Evolutionary conservation across 352 stramenopile species (phyloP).

Genomic region (Phytophthora chlamydospora): DNA sequence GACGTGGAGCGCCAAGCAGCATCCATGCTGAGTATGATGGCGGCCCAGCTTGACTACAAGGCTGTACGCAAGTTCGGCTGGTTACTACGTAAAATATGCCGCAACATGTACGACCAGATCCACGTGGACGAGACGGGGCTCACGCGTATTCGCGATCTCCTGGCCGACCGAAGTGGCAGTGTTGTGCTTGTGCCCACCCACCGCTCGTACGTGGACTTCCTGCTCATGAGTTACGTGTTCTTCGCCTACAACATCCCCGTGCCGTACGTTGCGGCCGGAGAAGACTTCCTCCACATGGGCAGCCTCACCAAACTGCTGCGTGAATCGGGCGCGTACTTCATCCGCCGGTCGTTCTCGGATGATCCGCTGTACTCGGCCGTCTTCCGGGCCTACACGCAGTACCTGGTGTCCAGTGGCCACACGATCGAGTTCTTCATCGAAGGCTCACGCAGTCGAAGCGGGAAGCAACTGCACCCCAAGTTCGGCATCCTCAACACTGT

Average conservation of each 20-base stretch:
- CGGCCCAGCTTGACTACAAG: constrained; percentile 76
- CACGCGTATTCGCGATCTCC: constrained; percentile 66
- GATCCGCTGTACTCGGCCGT: constrained; percentile 76
- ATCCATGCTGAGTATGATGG: constrained; percentile 78
- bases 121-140: constrained; percentile 85
- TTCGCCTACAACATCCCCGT: constrained; percentile 90
- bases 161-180: constrained; percentile 54
- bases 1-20: constrained; percentile 66
- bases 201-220: constrained; percentile 86
- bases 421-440: constrained; percentile 91
- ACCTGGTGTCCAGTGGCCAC: constrained; percentile 73
- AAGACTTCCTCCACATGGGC: constrained; percentile 85
- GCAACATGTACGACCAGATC: constrained; percentile 89
- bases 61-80: constrained; percentile 80
- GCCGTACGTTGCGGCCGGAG: constrained; percentile 78
- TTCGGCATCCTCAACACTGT: constrained; percentile 80
- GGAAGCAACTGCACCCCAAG: constrained; percentile 84
- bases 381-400: constrained; percentile 86
- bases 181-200: constrained; percentile 88
- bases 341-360: constrained; percentile 71
- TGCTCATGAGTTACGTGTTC: constrained; percentile 89
- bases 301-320: constrained; percentile 67
- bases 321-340: constrained; percentile 81
- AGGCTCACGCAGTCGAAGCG: constrained; percentile 80
- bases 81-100: constrained; percentile 83